Base-by-base conservation (phyloP, 306 rosid species). In the Acacia crassicarpa region DNA sequence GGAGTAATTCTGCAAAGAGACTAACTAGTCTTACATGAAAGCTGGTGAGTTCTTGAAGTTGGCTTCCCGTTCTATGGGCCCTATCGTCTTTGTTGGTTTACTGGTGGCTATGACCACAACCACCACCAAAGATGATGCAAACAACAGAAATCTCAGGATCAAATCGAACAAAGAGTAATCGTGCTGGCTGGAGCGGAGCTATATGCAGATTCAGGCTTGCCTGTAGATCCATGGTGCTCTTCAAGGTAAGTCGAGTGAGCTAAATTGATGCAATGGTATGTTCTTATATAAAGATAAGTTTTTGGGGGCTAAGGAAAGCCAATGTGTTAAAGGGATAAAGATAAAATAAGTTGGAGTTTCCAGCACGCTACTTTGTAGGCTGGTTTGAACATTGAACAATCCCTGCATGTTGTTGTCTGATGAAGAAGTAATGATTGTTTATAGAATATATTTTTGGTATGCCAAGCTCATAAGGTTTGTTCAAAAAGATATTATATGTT, bases 11-110 rank as follows among this genome's bases (percentile, higher is more conserved):
- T 35, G 53, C 20, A 66, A 14, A 74, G 67, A 65, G 10, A 25
- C 33, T 40, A 67, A 49, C 56, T 44, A 49, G 16, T 44, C 12
- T 43, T 44, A 93, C 99, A 89, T 83, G 74, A 91, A 89, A 45
- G 99, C 96, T 6, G 98, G 98, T 35, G 97, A 91, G 78, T 95
- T 22, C 23, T 85, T 82, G 76, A 92, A 95, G 86, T 95, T 92
- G 89, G 94, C 95, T 38, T 75, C 45, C 32, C 12, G 2, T 16
- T 62, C 43, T 19, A 22, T 0, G 74, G 43, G 79, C 2, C 25
- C 1, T 33, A 72, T 7, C 4, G 35, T 5, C 83, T 85, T 67
- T 1, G 91, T 90, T 81, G 92, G 91, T 6, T 92, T 75, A 76
- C 95, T 76, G 19, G 94, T 89, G 84, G 90, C 91, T 2, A 86